Conservation (phyloP, 2,329 filamentous ascomycete species). For the Xylariaceae sp. region DNA sequence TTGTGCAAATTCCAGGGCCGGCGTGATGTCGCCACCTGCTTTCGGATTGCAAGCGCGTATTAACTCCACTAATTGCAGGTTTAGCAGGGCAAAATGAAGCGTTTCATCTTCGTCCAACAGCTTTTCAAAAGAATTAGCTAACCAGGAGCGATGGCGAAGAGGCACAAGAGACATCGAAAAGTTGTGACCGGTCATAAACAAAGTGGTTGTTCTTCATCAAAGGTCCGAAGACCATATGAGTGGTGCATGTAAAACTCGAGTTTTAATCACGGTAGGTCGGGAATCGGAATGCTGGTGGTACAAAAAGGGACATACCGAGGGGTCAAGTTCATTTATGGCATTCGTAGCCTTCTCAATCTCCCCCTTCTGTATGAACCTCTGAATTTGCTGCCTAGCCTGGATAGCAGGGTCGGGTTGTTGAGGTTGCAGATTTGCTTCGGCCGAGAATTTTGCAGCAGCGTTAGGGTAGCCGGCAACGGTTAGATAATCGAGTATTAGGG, state of each 20-base stretch:
- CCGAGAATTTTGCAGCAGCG: constrained; percentile 90
- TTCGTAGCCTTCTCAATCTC: constrained; percentile 85
- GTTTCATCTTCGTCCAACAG: constrained; percentile 82
- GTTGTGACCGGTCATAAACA: constrained; percentile 65
- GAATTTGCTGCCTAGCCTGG: constrained; percentile 77
- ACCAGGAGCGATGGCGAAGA: neutral
- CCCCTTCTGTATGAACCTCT: constrained; percentile 81
- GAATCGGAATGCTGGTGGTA: constrained; percentile 4
- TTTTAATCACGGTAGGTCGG: constrained; percentile 82
- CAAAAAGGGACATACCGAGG: constrained; percentile 68
- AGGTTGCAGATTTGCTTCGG: constrained; percentile 84
- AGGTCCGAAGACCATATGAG: constrained; percentile 86
- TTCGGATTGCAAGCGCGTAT: constrained; percentile 75
- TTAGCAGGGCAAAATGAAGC: constrained; percentile 86
- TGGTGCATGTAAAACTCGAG: constrained; percentile 96
- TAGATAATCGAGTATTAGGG: constrained; percentile 93
- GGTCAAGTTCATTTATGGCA: constrained; percentile 84
- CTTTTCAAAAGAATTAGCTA: constrained; percentile 50
- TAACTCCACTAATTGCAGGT: constrained; percentile 90
- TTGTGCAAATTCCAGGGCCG: constrained; percentile 85
- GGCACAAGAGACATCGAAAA: neutral
- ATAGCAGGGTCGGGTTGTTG: constrained; percentile 75
- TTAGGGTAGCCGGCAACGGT: constrained; percentile 94
- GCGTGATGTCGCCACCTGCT: constrained; percentile 71
- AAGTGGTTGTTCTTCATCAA: constrained; percentile 87